These are phyloP conservation scores for Mycena rebaudengoi DNA, from an alignment of 768 basidiomycete species.

Conservation along the genomic window DNA sequence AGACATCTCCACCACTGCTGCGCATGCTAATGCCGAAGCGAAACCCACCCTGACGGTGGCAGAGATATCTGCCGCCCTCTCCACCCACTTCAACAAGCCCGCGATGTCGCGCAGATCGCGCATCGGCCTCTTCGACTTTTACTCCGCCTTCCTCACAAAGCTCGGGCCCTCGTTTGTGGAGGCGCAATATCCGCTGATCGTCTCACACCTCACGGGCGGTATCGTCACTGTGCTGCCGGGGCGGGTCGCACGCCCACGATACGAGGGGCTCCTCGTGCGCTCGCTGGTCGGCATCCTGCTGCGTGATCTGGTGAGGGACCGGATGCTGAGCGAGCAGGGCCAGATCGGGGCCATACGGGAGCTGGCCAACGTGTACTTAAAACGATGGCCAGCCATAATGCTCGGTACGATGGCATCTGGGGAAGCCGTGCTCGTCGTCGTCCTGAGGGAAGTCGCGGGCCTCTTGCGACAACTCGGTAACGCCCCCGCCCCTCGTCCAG, in stretches of 20 bases:
- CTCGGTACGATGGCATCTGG: slow-evolving; percentile 80
- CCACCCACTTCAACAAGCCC: slow-evolving; percentile 81
- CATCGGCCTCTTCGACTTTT: slow-evolving; percentile 90
- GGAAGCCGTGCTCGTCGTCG: slow-evolving; percentile 74
- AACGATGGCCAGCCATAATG: slow-evolving; percentile 93
- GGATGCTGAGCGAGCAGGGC: slow-evolving; percentile 92
- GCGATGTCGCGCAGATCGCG: slow-evolving; percentile 73
- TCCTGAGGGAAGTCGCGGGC: slow-evolving; percentile 84
- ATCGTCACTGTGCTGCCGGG: slow-evolving; percentile 70
- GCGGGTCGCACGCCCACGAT: slow-evolving; percentile 56
- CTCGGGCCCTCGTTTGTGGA: slow-evolving; percentile 87
- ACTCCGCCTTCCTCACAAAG: slow-evolving; percentile 75
- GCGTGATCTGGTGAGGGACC: slow-evolving; percentile 85
- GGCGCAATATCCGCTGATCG: slow-evolving; percentile 79
- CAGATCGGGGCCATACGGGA: slow-evolving; percentile 94
- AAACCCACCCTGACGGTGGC: slow-evolving; percentile 75
- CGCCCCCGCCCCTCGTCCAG: slow-evolving; percentile 86
- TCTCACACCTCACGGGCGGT: slow-evolving; percentile 81
- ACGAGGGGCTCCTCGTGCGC: slow-evolving; percentile 78
- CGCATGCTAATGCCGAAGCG: slow-evolving; percentile 59
- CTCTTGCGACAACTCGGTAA: slow-evolving; percentile 91
- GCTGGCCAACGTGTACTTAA: slow-evolving; percentile 80
- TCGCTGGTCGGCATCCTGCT: slow-evolving; percentile 80
- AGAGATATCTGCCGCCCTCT: slow-evolving; percentile 88
- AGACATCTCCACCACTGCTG: slow-evolving; percentile 51